Evolutionary conservation across 176 grass and related monocot species (phyloP), one percentile per base, ranked within the genome.

Genomic region (Ensete ventricosum): DNA sequence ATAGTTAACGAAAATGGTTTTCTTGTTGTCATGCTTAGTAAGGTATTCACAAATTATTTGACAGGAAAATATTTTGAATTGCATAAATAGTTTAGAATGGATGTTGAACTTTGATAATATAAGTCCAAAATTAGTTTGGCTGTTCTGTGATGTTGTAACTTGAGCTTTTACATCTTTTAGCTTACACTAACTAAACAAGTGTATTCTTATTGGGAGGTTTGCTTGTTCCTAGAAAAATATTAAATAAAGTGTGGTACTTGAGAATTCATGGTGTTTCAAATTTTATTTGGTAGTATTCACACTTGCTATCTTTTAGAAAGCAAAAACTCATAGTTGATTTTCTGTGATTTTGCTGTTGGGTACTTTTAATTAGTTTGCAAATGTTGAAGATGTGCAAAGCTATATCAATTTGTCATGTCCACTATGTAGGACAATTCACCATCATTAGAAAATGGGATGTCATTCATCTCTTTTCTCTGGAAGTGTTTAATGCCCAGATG

Each of bases 1-100:
- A 94, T 88, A 67, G 91, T 99, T 82, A 86, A 63, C 0, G 96
- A 99, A 70, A 87, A 85, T 78, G 89, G 78, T 82, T 99, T 99
- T 80, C 69, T 99, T 66, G 96, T 99, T 77, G 83, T 99, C 75
- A 99, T 99, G 96, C 64, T 99, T 49, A 87, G 88, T 24, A 99
- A 99, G 96, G 96, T 99, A 91, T 43, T 57, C 14, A 49, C 67
- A 49, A 12, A 3, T 17, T 50, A 50, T 50, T n/a, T 17, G 9
- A 20, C 7, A 13, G 14, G 63, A 13, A 69, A 69, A 50, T n/a
- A 48, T 69, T 69, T 48, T 1, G 19, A 1, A 2, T 49, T 17
- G 17, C 57, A n/a, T 60, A n/a, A 60, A 60, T 60, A n/a, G 34
- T 60, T 60, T 20, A 8, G 57, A n/a, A 19, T 1, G 19, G 13